Evolutionary conservation across 768 basidiomycete species (phyloP).

Genomic region (Omphalotus guepiniiformis): DNA sequence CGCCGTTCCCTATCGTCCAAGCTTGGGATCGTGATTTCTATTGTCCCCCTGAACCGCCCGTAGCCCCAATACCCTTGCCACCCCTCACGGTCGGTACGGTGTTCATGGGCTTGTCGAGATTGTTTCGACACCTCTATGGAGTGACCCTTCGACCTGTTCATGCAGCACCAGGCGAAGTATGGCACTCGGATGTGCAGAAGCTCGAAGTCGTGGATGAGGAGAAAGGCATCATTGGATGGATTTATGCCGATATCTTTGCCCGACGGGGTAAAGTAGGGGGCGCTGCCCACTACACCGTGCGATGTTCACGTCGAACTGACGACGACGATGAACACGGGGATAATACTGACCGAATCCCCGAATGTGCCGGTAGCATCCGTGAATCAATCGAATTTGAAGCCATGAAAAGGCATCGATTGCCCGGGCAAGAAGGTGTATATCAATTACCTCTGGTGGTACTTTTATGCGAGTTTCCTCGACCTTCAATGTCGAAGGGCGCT

Average conservation of each 20-base stretch:
- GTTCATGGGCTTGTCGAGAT: conserved; percentile 84
- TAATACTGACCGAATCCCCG: conserved; percentile 29
- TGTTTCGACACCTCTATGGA: conserved; percentile 87
- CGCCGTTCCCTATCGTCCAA: conserved; percentile 62
- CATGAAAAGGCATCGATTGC: conserved; percentile 53
- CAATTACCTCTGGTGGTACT: conserved; percentile 92
- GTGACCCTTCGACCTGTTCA: conserved; percentile 72
- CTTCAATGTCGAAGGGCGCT: conserved; percentile 56
- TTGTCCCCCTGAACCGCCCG: conserved; percentile 73
- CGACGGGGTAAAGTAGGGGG: conserved; percentile 83
- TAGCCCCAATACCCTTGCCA: conserved; percentile 68
- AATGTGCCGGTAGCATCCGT: conserved; percentile 34
- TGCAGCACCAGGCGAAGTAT: conserved; percentile 73
- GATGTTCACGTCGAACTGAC: conserved; percentile 89
- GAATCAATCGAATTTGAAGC: conserved; percentile 63
- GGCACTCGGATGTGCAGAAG: conserved; percentile 87
- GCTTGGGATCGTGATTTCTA: conserved; percentile 99
- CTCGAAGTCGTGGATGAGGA: conserved; percentile 91
- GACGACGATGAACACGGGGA: conserved; percentile 82
- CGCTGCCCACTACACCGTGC: conserved; percentile 96
- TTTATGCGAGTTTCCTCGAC: conserved; percentile 78
- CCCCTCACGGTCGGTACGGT: conserved; percentile 85
- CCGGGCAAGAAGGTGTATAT: conserved; percentile 63
- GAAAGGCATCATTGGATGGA: conserved; percentile 84
- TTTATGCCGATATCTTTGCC: conserved; percentile 90